Base-by-base conservation (phyloP, 768 basidiomycete genomes). In the Pisolithus orientalis region DNA sequence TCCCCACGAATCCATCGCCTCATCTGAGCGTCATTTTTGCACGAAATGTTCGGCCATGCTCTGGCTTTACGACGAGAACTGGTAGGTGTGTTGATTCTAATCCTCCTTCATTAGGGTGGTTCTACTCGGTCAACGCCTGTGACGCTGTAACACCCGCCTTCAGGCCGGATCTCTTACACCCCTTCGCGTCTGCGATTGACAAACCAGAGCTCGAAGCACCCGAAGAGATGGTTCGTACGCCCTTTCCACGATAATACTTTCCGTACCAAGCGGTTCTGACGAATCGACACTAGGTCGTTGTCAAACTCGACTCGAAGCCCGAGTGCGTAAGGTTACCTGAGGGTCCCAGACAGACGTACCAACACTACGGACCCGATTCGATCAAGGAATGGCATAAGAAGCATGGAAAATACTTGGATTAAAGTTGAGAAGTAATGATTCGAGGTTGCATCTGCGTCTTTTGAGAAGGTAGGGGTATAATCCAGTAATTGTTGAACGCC, bases 101-200 rank as follows among this genome's bases (percentile, higher is more conserved):
- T 13, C 34, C 13, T 34, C 9, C 32, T 34, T 34, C 11, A 11
- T 14, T 34, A n/a, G 4, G 34, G 4, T 34, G 11, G 11, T 11
- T 34, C 11, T 14, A 34, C 11, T 34, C 34, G 34, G 13, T 4
- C 34, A 34, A 34, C 13, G 34, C 34, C 13, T 13, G 14, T 13
- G 34, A 14, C 34, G 14, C 29, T 29, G 25, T 3, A 9, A 2
- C 21, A 21, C 13, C 3, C 21, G 7, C 4, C n/a, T 25, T 1
- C 42, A 85, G 83, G 83, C 82, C 83, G 0, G 80, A 84, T 27
- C 59, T 79, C 0, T 69, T 86, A 32, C 84, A 85, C 51, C 84
- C 84, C 3, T 86, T 85, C 55, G 84, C 84, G 8, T 82, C 82
- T 28, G 83, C 75, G 0, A 83, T 85, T 47, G 84, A 85, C 51